phyloP scores from a whole-genome alignment of 2,329 filamentous ascomycete species.

The Hymenoscyphus fraxineus region DNA sequence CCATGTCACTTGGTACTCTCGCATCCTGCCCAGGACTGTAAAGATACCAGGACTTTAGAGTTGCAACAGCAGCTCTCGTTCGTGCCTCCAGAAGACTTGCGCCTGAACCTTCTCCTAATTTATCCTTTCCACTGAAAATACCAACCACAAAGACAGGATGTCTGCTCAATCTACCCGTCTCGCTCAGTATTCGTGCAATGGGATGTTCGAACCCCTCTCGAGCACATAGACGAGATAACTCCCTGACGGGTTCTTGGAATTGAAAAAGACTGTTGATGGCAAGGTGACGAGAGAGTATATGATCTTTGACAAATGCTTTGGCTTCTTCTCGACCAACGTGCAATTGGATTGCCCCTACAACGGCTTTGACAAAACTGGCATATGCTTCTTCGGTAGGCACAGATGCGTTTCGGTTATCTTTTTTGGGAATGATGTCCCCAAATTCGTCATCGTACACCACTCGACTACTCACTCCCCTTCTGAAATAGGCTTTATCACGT shows the following conservation, averaged over 20 bases:
- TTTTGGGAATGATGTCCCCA: slow-evolving; percentile 55
- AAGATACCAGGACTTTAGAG: slow-evolving; percentile 92
- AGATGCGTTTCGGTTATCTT: slow-evolving; percentile 25
- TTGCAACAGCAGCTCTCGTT: slow-evolving; percentile 74
- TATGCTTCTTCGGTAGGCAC: slow-evolving; percentile 48
- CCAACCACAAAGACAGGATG: slow-evolving; percentile 92
- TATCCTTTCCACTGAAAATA: slow-evolving; percentile 86
- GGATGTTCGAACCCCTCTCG: slow-evolving; percentile 87
- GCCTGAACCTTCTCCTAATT: slow-evolving; percentile 86
- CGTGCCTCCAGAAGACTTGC: slow-evolving; percentile 74
- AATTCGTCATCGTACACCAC: slow-evolving; percentile 83
- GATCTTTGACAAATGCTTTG: slow-evolving; percentile 76
- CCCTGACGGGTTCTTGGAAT: slow-evolving; percentile 79
- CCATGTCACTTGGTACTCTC: slow-evolving; percentile 47
- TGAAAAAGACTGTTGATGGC: slow-evolving; percentile 75
- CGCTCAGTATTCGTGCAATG: slow-evolving; percentile 80
- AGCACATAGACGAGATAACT: slow-evolving; percentile 77
- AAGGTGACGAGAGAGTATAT: slow-evolving; percentile 77
- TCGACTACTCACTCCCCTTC: slow-evolving; percentile 69
- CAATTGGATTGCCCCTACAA: slow-evolving; percentile 80
- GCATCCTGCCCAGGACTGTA: slow-evolving; percentile 64
- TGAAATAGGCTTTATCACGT: slow-evolving; percentile 51
- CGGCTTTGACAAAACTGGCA: slow-evolving; percentile 74
- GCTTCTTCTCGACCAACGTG: slow-evolving; percentile 76
- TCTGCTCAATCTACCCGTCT: slow-evolving; percentile 81